Percentiles rank a stretch among this genome's conserved stretches.
phyloP scores from a whole-genome alignment of 805 yeast genomes.

The Ogataea kodamae region DNA sequence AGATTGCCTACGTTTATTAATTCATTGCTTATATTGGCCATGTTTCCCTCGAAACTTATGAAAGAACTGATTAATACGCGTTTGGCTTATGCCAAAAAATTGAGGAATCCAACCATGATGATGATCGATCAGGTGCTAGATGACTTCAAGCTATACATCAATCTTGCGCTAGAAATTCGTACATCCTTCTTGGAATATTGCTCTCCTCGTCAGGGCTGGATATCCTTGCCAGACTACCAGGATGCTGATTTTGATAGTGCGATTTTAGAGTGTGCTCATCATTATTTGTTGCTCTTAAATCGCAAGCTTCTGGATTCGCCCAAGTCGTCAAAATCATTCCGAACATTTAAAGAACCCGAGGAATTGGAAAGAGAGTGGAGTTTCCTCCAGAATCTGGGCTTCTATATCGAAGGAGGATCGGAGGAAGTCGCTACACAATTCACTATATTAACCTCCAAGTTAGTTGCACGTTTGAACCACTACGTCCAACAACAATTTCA shows the following conservation, averaged over 20 bases:
- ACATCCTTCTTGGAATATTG: slow-evolving; percentile 60
- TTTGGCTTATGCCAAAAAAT: slow-evolving; percentile 69
- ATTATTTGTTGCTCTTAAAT: slow-evolving; percentile 66
- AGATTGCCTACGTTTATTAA: slow-evolving; percentile 73
- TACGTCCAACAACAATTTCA: slow-evolving; percentile 71
- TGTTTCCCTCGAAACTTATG: slow-evolving; percentile 76
- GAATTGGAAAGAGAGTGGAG: slow-evolving; percentile 81
- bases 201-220: slow-evolving; percentile 64
- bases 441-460: slow-evolving; percentile 57
- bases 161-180: slow-evolving; percentile 71
- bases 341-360: slow-evolving; percentile 89
- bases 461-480: slow-evolving; percentile 63
- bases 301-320: slow-evolving; percentile 78
- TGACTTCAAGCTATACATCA: slow-evolving; percentile 75
- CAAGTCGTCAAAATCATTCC: slow-evolving; percentile 55
- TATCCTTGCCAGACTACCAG: slow-evolving; percentile 54
- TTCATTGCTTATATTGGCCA: slow-evolving; percentile 58
- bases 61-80: slow-evolving; percentile 75
- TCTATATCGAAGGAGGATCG: slow-evolving; percentile 76
- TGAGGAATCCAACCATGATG: slow-evolving; percentile 87
- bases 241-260: slow-evolving; percentile 61
- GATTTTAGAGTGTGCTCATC: slow-evolving; percentile 69
- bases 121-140: slow-evolving; percentile 92
- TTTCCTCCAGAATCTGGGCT: slow-evolving; percentile 72
- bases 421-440: slow-evolving; percentile 77